phyloP scores from a whole-genome alignment of 495 filamentous ascomycete species.

The Penicillium mononematosum region DNA sequence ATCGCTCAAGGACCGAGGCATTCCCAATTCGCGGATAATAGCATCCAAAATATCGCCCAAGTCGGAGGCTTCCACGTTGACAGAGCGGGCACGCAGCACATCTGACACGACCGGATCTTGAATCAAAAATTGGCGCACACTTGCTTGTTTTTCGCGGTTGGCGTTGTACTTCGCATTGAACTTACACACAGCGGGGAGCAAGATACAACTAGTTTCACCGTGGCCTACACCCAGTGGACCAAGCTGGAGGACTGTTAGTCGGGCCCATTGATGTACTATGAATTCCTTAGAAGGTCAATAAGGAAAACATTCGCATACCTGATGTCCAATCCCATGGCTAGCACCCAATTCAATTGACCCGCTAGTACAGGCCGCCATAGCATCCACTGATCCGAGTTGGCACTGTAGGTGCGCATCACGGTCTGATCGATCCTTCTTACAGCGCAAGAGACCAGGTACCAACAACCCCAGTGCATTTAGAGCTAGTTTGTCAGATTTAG shows the following conservation, averaged over 20 bases:
- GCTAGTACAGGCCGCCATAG: slow-evolving; percentile 51
- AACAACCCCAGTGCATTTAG: slow-evolving; percentile 47
- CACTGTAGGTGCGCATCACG: slow-evolving; percentile 50
- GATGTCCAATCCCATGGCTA: slow-evolving; percentile 67
- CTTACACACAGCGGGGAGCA: slow-evolving; percentile 60
- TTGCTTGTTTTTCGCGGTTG: slow-evolving; percentile 47
- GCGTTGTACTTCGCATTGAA: slow-evolving; percentile 54
- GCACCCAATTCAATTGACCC: slow-evolving; percentile 53
- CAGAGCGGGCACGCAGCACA: slow-evolving; percentile 38
- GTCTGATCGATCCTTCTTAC: slow-evolving; percentile 44
- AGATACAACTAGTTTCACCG: slow-evolving; percentile 64
- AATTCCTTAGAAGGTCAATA: neutral
- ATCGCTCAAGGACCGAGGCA: slow-evolving; percentile 56
- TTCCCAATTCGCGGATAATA: slow-evolving; percentile 53
- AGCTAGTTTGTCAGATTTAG: slow-evolving; percentile 41
- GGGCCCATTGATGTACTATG: neutral
- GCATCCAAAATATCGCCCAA: slow-evolving; percentile 55
- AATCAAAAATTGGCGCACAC: slow-evolving; percentile 50
- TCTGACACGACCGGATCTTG: slow-evolving; percentile 42
- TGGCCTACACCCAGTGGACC: slow-evolving; percentile 64
- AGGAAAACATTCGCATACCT: slow-evolving; percentile 32
- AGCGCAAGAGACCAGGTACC: slow-evolving; percentile 52
- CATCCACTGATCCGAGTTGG: slow-evolving; percentile 55
- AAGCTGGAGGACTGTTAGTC: slow-evolving; percentile 30
- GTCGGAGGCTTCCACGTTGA: slow-evolving; percentile 39